Conservation (phyloP, 164 flowering plant genomes). For the Vitis rupestris region DNA sequence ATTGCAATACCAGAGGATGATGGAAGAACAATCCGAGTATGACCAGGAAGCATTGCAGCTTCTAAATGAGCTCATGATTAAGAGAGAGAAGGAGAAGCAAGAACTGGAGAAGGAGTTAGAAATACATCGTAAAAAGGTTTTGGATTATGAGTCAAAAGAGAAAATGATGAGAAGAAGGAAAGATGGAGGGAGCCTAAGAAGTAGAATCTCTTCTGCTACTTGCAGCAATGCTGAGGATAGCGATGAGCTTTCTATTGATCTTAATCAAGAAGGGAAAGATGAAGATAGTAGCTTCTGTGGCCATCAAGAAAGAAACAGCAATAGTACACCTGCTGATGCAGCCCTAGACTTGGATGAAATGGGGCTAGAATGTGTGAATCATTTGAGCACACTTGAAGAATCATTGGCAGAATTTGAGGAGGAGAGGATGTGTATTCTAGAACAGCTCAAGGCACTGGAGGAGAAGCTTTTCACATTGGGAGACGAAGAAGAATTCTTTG, state of each 20-base stretch:
- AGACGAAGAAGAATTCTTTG: constrained; percentile 50
- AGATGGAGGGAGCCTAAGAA: constrained; percentile 32
- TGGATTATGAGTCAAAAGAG: constrained; percentile 54
- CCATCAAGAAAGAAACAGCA: constrained; percentile 31
- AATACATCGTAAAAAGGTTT: constrained; percentile 40
- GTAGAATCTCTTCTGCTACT: constrained; percentile 52
- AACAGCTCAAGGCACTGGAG: constrained; percentile 79
- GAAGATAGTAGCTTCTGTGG: constrained; percentile 32
- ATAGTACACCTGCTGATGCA: constrained; percentile 53
- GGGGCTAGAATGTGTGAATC: constrained; percentile 30
- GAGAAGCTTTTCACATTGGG: constrained; percentile 68
- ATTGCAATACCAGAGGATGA: constrained; percentile 90
- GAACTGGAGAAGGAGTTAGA: constrained; percentile 73
- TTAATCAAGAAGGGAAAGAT: constrained; percentile 51
- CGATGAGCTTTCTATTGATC: constrained; percentile 59
- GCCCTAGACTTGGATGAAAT: constrained; percentile 52
- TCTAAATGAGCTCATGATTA: constrained; percentile 78
- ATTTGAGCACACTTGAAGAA: constrained; percentile 34
- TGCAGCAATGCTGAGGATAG: constrained; percentile 64
- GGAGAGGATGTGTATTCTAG: constrained; percentile 73
- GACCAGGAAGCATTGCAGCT: constrained; percentile 87
- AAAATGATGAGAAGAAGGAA: constrained; percentile 41
- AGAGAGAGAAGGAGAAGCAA: constrained; percentile 83
- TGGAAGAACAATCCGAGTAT: constrained; percentile 94
- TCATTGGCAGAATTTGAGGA: constrained; percentile 76